Conservation (phyloP, 257 asterid genomes). For the Paulownia fortunei region DNA sequence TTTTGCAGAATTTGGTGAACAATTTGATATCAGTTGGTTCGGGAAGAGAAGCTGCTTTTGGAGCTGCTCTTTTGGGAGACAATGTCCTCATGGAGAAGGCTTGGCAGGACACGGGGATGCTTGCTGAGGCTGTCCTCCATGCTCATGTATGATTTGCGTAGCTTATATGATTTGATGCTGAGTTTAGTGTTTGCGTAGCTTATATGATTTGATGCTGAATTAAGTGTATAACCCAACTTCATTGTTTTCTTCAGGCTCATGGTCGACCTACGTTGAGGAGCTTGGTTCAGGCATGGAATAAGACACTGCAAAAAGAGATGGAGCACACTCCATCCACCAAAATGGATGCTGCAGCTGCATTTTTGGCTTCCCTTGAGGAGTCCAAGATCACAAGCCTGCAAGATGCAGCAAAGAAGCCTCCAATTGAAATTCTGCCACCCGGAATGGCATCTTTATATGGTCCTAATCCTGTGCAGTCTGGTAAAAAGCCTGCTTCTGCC, state of each 20-base stretch:
- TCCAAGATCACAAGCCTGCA: conserved; percentile 92
- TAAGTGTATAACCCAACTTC: conserved; percentile 16
- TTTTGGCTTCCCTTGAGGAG: conserved; percentile 94
- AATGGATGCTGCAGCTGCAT: conserved; percentile 94
- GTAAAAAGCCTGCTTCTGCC: conserved; percentile 59
- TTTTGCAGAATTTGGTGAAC: conserved; percentile 88
- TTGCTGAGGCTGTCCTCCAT: conserved; percentile 97
- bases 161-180: too few species aligned
- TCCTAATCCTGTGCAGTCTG: conserved; percentile 90
- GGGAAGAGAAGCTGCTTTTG: conserved; percentile 97
- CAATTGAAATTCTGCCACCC: conserved; percentile 91
- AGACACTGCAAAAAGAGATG: conserved; percentile 79
- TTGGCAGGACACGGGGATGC: conserved; percentile 99
- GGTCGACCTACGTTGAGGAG: conserved; percentile 88
- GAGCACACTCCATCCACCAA: conserved; percentile 75
- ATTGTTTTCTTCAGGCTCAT: conserved; percentile 71
- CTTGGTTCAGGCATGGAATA: conserved; percentile 96
- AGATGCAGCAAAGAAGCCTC: conserved; percentile 96
- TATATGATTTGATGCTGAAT: too few species aligned
- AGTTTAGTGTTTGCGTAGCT: too few species aligned
- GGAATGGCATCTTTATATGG: conserved; percentile 97
- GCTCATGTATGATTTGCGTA: conserved; percentile 74
- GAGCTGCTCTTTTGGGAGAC: conserved; percentile 98
- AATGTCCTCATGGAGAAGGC: conserved; percentile 96
- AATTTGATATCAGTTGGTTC: conserved; percentile 85